Evolutionary conservation across 352 stramenopile species (phyloP), one percentile per base, ranked within the genome.

Genomic region (Phytophthora hybrid): DNA sequence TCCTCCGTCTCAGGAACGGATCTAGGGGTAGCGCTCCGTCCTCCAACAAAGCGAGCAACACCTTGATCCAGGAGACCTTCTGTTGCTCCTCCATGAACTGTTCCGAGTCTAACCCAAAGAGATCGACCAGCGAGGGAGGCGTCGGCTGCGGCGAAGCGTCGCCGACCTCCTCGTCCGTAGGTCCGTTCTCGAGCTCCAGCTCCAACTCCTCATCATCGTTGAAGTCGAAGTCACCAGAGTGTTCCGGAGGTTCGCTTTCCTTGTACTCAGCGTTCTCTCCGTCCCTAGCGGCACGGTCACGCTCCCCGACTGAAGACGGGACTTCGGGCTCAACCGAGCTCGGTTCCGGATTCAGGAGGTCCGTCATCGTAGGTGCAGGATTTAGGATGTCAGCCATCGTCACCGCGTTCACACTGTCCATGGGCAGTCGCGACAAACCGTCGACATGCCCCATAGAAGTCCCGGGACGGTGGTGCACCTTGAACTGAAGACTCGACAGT

Each of bases 391-490:
- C 49, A 9, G 8, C 31, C 9, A 51, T 19, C 3, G 34, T 23
- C 7, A 68, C 5, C 2, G 52, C 59, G 4, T 31, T 41, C 19
- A 66, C 47, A 29, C 47, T 0, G 3, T 23, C 46, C 10, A 9
- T 11, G 1, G 47, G 59, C 29, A 66, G 21, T 4, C 46, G 59
- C 4, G 59, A 59, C 29, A 66, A 13, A 23, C 59, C 59, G 13
- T 66, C 59, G 9, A 55, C 60, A 26, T 67, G 60, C 0, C 32
- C 49, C 47, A 67, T 59, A 3, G 39, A 18, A 8, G 31, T 67
- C 5, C 49, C 49, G 8, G 60, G 29, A 5, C 52, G 52, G 14
- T 59, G 60, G 23, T 59, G 46, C 5, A 67, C 47, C 21, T 60
- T 59, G 19, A 59, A 59, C 26, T 52, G 60, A 9, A 67, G 14